Percentiles rank a stretch among this genome's conserved stretches.
phyloP scores from a whole-genome alignment of 2,329 filamentous ascomycete genomes.

The Trichoderma sp. region DNA sequence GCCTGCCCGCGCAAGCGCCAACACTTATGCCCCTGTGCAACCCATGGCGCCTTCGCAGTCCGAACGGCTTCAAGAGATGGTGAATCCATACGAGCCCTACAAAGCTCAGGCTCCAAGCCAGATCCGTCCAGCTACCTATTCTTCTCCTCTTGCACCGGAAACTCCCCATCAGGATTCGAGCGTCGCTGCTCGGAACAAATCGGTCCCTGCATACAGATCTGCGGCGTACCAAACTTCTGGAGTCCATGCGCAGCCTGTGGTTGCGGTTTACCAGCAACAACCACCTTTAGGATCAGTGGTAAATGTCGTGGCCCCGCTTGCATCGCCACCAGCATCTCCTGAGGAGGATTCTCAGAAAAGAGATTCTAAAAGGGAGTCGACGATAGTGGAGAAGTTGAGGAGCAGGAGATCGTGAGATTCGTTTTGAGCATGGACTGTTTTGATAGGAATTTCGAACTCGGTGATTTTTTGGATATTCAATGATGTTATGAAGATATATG shows the following conservation, averaged over 20 bases:
- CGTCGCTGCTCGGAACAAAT: neutral
- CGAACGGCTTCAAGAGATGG: neutral
- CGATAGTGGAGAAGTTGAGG: neutral
- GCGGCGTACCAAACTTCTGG: neutral
- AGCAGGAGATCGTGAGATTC: neutral
- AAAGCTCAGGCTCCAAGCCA: neutral
- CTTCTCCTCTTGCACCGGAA: neutral
- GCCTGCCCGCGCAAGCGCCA: neutral
- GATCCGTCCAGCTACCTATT: neutral
- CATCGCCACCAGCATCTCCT: neutral
- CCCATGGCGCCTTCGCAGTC: neutral
- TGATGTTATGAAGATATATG: neutral
- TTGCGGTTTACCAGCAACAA: neutral
- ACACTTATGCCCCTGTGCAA: neutral
- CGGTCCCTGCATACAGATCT: neutral
- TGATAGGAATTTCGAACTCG: neutral
- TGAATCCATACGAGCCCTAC: neutral
- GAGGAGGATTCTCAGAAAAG: neutral
- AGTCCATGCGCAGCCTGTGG: neutral
- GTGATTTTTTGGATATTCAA: neutral
- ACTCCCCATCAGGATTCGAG: neutral
- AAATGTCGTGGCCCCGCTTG: too few relatives aligned
- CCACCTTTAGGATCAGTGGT: neutral
- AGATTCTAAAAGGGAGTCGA: neutral
- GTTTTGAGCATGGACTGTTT: neutral